A percentile compares a stretch with the other conserved stretches of the same genome.
Evolutionary conservation across 768 basidiomycete genomes (phyloP).

Genomic region (Chalciporus pseudorubinellus): DNA sequence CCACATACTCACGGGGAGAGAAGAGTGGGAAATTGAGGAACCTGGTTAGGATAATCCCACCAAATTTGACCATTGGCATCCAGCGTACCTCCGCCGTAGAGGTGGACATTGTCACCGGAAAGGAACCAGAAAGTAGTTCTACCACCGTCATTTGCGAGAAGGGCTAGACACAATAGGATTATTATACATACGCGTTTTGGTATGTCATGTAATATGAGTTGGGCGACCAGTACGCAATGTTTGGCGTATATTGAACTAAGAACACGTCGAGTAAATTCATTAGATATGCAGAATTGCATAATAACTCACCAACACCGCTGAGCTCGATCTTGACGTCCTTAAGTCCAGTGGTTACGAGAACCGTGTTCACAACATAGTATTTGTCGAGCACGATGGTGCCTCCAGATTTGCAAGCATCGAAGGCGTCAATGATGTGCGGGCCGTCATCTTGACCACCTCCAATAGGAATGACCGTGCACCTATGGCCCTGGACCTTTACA

Average conservation of each 20-base stretch:
- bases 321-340: conserved; percentile 39
- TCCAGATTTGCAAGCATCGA: conserved; percentile 29
- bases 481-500: conserved; percentile 5
- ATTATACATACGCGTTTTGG: conserved; percentile 39
- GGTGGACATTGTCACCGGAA: conserved; percentile 34
- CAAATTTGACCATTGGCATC: conserved; percentile 49
- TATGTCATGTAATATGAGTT: conserved; percentile 40
- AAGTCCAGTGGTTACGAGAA: conserved; percentile 38
- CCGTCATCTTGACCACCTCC: conserved; percentile 37
- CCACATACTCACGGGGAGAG: background rate
- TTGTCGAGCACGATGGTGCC: conserved; percentile 33
- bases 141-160: background rate
- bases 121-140: conserved; percentile 43
- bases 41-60: conserved; percentile 32
- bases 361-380: conserved; percentile 38
- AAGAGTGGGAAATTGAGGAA: conserved; percentile 9
- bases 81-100: conserved; percentile 43
- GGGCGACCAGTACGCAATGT: conserved; percentile 42
- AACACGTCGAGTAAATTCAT: background rate
- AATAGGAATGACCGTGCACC: conserved; percentile 30
- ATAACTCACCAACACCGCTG: conserved; percentile 34
- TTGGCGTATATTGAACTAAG: conserved; percentile 36
- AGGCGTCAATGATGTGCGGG: conserved; percentile 35
- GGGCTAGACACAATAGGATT: background rate
- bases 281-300: conserved; percentile 1